These are phyloP conservation scores for Clavispora phyllophila DNA, from an alignment of 805 yeast genomes.

Conservation along the genomic window DNA sequence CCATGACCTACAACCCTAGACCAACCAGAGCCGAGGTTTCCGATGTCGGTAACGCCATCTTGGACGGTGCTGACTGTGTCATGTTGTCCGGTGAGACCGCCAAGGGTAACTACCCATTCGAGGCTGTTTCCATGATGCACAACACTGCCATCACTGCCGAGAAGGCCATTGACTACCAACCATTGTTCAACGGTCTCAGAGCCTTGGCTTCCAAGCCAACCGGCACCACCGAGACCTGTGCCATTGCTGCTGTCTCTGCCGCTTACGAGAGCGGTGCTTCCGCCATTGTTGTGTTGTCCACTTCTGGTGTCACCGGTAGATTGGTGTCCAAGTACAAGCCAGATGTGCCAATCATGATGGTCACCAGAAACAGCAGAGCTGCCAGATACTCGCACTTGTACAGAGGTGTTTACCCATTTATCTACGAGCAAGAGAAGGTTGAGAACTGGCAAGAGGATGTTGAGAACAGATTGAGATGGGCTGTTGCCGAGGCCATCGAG, in stretches of 20 bases:
- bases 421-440: conserved; percentile 59
- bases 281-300: conserved; percentile 94
- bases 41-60: conserved; percentile 97
- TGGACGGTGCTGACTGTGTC: conserved; percentile 99
- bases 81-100: conserved; percentile 99
- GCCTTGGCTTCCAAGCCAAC: conserved; percentile 82
- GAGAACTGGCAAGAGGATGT: conserved; percentile 96
- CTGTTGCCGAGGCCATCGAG: conserved; percentile 81
- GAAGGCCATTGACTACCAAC: conserved; percentile 87
- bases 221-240: conserved; percentile 92
- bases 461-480: conserved; percentile 90
- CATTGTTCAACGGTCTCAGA: conserved; percentile 83
- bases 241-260: conserved; percentile 95
- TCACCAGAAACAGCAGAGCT: conserved; percentile 88
- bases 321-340: conserved; percentile 97
- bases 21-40: conserved; percentile 99
- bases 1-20: conserved; percentile 99
- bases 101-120: conserved; percentile 96
- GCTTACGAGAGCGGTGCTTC: conserved; percentile 93
- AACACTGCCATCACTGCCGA: conserved; percentile 95
- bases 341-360: conserved; percentile 94
- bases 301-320: conserved; percentile 94
- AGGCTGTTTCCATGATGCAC: conserved; percentile 98
- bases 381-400: conserved; percentile 95
- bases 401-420: conserved; percentile 98